Conservation (phyloP, 2,329 filamentous ascomycete genomes). For the Clathrospora elynae region DNA sequence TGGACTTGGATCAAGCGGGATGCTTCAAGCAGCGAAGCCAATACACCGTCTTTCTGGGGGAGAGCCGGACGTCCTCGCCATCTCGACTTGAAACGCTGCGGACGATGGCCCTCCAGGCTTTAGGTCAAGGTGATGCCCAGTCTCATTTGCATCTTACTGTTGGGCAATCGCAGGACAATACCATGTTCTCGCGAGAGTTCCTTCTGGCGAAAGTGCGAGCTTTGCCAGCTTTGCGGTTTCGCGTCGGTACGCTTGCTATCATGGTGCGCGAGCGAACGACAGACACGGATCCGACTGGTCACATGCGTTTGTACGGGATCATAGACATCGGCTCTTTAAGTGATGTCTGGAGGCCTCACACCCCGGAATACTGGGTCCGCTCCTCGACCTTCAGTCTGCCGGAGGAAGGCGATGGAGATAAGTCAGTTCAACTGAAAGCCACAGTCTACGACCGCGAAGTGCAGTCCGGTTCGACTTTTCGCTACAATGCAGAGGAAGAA, state of each 20-base stretch:
- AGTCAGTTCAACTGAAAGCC: neutral
- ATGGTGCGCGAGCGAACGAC: constrained; percentile 56
- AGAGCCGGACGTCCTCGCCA: constrained; percentile 5
- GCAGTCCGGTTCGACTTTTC: constrained; percentile 38
- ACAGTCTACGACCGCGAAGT: constrained; percentile 17
- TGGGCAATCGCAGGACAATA: constrained; percentile 60
- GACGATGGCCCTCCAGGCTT: constrained; percentile 24
- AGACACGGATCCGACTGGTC: constrained; percentile 38
- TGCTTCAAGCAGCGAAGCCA: constrained; percentile 58
- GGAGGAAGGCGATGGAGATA: constrained; percentile 9
- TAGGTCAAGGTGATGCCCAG: constrained; percentile 26
- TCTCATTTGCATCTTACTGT: constrained; percentile 62
- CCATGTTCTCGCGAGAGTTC: constrained; percentile 55
- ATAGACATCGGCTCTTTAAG: constrained; percentile 45
- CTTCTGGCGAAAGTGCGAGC: constrained; percentile 59
- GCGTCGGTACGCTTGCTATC: constrained; percentile 56
- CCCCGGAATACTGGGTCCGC: constrained; percentile 23
- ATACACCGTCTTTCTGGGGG: constrained; percentile 51
- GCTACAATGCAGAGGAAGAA: constrained; percentile 28
- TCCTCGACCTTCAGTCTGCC: neutral
- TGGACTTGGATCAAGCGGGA: constrained; percentile 50
- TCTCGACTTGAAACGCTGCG: constrained; percentile 26
- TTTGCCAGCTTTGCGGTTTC: constrained; percentile 58
- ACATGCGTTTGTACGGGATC: constrained; percentile 64
- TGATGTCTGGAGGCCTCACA: constrained; percentile 1